phyloP scores from a whole-genome alignment of 2,329 filamentous ascomycete genomes.

The Graphilbum sp. region DNA sequence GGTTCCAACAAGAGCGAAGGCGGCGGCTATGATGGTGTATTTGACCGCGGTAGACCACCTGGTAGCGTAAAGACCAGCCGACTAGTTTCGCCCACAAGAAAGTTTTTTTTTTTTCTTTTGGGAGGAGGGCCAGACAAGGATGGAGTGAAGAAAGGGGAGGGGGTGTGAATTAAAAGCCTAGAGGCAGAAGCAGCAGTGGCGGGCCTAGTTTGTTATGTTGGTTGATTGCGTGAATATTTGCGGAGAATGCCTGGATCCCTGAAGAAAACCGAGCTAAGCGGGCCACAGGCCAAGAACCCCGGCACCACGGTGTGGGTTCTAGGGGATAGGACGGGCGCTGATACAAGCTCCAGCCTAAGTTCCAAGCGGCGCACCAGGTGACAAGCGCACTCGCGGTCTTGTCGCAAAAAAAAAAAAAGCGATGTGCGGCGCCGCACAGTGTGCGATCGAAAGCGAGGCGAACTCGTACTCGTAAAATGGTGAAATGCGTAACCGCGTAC shows the following conservation, averaged over 20 bases:
- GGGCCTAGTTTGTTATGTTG: not conserved
- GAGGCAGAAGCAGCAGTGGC: not conserved
- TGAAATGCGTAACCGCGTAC: not conserved
- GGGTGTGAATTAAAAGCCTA: not conserved
- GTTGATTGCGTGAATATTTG: conserved; percentile 6
- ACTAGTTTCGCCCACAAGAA: conserved; percentile 4
- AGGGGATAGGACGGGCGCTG: no score
- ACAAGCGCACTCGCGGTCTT: no score
- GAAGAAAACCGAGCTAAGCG: not conserved
- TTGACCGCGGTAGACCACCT: conserved; percentile 17
- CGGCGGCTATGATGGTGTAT: conserved; percentile 21
- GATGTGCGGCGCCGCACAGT: no score
- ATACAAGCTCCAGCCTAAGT: no score
- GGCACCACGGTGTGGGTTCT: conserved; percentile 7
- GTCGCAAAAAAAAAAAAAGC: no score
- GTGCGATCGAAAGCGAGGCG: no score
- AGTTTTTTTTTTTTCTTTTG: conserved; percentile 2
- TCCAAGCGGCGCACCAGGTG: no score
- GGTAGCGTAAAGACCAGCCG: conserved; percentile 14
- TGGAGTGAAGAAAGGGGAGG: not conserved
- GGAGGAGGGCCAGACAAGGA: not conserved
- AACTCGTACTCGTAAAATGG: not conserved
- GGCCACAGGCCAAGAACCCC: conserved; percentile 1
- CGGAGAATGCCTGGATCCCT: conserved; percentile 8
- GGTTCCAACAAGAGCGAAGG: conserved; percentile 7